These are phyloP conservation scores for Neofusicoccum ribis DNA, from an alignment of 2,329 filamentous ascomycete species.

Conservation along the genomic window DNA sequence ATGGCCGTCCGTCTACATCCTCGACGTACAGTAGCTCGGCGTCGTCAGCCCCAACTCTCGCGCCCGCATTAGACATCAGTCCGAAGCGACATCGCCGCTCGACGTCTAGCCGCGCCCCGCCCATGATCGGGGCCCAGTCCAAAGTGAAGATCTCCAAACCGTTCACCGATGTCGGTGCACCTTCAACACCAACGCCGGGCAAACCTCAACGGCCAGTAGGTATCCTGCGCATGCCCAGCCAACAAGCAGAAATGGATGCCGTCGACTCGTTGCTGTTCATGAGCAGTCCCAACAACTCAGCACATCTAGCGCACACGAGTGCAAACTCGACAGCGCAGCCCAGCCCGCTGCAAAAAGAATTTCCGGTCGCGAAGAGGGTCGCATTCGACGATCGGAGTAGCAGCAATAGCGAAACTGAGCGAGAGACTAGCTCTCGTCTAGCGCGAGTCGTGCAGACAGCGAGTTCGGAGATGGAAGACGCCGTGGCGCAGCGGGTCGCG, in stretches of 20 bases:
- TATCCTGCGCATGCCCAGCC: conserved; percentile 67
- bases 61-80: conserved; percentile 35
- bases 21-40: conserved; percentile 30
- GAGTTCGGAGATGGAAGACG: background rate
- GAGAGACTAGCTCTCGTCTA: background rate
- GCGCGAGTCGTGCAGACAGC: background rate
- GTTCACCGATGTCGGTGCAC: conserved; percentile 23
- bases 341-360: conserved; percentile 33
- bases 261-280: conserved; percentile 79
- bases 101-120: conserved; percentile 34
- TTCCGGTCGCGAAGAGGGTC: conserved; percentile 18
- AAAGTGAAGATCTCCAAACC: conserved; percentile 24
- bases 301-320: conserved; percentile 35
- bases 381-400: conserved; percentile 19
- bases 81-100: conserved; percentile 38
- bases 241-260: conserved; percentile 75
- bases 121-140: conserved; percentile 33
- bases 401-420: conserved; percentile 1
- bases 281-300: conserved; percentile 72
- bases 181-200: conserved; percentile 33
- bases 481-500: background rate
- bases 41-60: conserved; percentile 29
- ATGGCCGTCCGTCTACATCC: conserved; percentile 31
- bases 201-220: conserved; percentile 41
- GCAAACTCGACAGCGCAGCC: conserved; percentile 24